Base-by-base conservation (phyloP, 768 basidiomycete species). In the Phylloporus rhodoxanthus region DNA sequence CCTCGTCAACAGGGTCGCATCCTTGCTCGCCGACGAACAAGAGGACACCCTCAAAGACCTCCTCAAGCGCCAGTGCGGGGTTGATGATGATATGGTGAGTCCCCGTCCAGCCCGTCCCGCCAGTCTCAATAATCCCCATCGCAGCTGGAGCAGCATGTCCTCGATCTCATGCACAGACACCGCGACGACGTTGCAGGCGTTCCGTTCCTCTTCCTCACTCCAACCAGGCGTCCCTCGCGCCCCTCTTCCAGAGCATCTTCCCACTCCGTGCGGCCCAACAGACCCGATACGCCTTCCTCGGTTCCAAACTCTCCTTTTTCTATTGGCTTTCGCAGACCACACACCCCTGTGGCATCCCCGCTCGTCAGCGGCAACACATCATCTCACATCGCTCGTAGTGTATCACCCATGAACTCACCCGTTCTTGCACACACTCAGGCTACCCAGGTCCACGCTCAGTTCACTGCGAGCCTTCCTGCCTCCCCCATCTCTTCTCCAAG, bases 111-210 rank as follows among this genome's bases (percentile, higher is more conserved):
- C 37, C 47, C 45, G 57, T 53, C 50, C 17, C 25, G 15, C 10
- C 23, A 52, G 56, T 66, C 61, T 54, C 47, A 53, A 52, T 46
- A 48, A 39, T 46, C 38, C 52, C 51, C 58, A 52, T 52, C 44
- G 5, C 58, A 90, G 86, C 72, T 91, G 54, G 93, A 96, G 63
- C 87, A 93, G 59, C 81, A 84, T 63, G 89, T 93, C 51, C 74
- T 97, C 17, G 91, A 95, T 63, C 78, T 96, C 54, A 96, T 97
- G 94, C 94, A 97, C 71, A 87, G 88, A 69, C 89, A 93, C 67
- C 77, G 82, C 53, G 92, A 95, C 76, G 85, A 90, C 72, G 72
- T 85, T 34, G 81, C 84, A 11, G 85, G 86, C 17, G 84, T 89
- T 6, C 87, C 88, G 0, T 91, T 91, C 64, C 71, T 90, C 48